Conservation (phyloP, 2,329 filamentous ascomycete genomes). For the Phialocephala subalpina region DNA sequence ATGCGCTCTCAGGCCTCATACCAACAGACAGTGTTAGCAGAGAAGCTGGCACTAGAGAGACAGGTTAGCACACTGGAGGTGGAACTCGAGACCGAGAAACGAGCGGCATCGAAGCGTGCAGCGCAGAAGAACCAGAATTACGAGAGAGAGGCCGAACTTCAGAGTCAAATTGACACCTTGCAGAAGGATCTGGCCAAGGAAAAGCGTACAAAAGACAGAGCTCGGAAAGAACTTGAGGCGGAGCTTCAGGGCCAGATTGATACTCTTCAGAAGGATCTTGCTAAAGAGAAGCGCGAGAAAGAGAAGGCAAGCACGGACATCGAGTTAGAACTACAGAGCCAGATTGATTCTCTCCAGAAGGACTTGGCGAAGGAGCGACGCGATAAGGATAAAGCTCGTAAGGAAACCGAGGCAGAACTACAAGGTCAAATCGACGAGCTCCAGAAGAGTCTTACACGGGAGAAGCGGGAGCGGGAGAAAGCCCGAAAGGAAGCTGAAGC, state of each 20-base stretch:
- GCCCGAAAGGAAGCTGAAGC: slow-evolving; percentile 12
- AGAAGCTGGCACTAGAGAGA: slow-evolving; percentile 82
- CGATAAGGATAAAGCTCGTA: slow-evolving; percentile 48
- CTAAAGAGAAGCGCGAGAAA: slow-evolving; percentile 47
- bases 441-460: slow-evolving; percentile 49
- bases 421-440: slow-evolving; percentile 49
- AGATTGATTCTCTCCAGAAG: slow-evolving; percentile 43
- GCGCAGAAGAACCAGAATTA: slow-evolving; percentile 51
- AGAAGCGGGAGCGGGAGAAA: slow-evolving; percentile 48
- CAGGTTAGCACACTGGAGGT: slow-evolving; percentile 80
- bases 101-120: slow-evolving; percentile 65
- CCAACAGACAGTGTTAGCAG: slow-evolving; percentile 74
- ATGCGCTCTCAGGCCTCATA: slow-evolving; percentile 63
- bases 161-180: slow-evolving; percentile 49
- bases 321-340: slow-evolving; percentile 42
- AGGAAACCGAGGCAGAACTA: slow-evolving; percentile 46
- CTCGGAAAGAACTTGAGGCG: slow-evolving; percentile 27
- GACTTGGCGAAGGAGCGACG: slow-evolving; percentile 51
- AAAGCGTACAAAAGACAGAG: slow-evolving; percentile 47
- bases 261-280: slow-evolving; percentile 46
- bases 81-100: slow-evolving; percentile 83
- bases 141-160: slow-evolving; percentile 48
- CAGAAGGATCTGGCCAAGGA: slow-evolving; percentile 49
- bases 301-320: slow-evolving; percentile 36
- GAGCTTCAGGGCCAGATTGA: slow-evolving; percentile 52